Conservation (phyloP, 331 rosid species). For the Quercus phellos region DNA sequence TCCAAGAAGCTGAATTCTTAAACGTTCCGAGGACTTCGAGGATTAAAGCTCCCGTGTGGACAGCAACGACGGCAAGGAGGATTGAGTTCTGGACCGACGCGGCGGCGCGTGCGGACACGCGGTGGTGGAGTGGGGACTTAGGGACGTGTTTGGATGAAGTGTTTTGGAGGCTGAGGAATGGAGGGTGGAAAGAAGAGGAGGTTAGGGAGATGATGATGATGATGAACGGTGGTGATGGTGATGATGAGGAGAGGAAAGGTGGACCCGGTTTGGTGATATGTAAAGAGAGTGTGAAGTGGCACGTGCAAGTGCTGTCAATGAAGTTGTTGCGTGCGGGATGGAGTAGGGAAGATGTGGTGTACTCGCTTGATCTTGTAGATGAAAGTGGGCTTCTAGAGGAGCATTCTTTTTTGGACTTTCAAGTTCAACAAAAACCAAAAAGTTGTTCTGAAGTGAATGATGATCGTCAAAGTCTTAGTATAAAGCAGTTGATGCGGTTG, state of each 20-base stretch:
- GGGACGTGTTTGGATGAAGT: constrained; percentile 50
- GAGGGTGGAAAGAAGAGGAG: constrained; percentile 90
- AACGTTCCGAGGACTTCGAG: constrained; percentile 1
- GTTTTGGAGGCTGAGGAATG: constrained; percentile 50
- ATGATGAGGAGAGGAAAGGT: not conserved
- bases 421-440: not conserved
- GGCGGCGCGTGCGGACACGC: constrained; percentile 29
- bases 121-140: constrained; percentile 39
- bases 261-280: not conserved
- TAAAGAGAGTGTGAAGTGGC: constrained; percentile 28
- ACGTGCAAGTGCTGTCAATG: constrained; percentile 34
- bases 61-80: constrained; percentile 44
- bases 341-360: constrained; percentile 68
- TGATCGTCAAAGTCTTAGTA: not conserved
- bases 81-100: constrained; percentile 66
- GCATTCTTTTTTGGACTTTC: not conserved
- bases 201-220: constrained; percentile 69
- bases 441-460: not conserved
- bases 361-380: constrained; percentile 49
- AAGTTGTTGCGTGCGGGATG: constrained; percentile 79
- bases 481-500: not conserved
- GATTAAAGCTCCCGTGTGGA: constrained; percentile 59
- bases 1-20: constrained; percentile 36
- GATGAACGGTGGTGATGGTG: constrained; percentile 40
- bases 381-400: constrained; percentile 13